Base-by-base conservation (phyloP, 257 asterid species). In the Gentiana macrophylla region DNA sequence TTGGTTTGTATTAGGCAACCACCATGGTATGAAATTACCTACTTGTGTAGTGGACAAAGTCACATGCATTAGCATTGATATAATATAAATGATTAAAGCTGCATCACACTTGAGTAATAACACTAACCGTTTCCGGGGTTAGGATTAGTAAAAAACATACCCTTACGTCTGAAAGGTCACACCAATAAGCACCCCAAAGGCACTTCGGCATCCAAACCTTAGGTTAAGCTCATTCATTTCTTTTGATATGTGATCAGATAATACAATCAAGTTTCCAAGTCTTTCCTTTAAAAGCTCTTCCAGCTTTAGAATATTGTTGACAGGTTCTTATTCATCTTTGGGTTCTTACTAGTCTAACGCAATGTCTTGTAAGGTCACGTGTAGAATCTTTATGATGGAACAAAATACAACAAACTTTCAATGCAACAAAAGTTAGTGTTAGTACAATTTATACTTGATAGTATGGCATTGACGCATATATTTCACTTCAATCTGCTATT, bases 1-100 rank as follows among this genome's bases (percentile, higher is more conserved):
- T 86, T 79, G 49, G 98, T 96, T 15, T 41, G 98, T 90, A 3
- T 41, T 41, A 3, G 98, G 95, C 71, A 90, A 72, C 79, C 96
- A 86, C 98, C 98, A 90, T 2, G 98, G 98, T 62, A 90, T 84
- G 68, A 90, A 71, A 84, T 90, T 96, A 64, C 76, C 94, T 70
- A 74, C 56, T 78, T 86, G 92, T 38, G 96, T 96, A 62, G 69
- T 77, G 12, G 94, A 86, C 67, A 90, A 69, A 61, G 72, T 90
- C 43, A 90, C 94, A 96, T 86, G 77, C 45, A 15, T 15, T 15
- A 15, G 67, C 57, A 41, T 64, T 37, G 51, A 32, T 9, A 59
- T 43, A 37, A 33, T 35, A 64, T 63, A 56, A n/a, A 36, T 41
- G 24, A 48, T 48, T 15, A 48, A 10, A 48, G 2, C n/a, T 48